Conservation (phyloP, 2,329 filamentous ascomycete species). For the Scytalidium lignicola region DNA sequence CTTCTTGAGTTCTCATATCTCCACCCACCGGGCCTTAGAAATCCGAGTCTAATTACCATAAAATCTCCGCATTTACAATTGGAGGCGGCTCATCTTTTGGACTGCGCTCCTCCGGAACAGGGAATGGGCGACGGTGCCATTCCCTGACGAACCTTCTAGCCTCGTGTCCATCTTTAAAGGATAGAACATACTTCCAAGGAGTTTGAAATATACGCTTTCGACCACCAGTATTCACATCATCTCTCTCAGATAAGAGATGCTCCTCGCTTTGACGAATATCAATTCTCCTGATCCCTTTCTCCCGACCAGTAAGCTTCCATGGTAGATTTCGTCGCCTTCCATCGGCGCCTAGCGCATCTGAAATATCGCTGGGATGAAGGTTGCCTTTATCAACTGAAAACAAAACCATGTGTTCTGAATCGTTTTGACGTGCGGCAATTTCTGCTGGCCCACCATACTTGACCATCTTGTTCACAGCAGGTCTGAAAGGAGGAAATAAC, state of each 20-base stretch:
- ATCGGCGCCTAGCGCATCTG: slow-evolving; percentile 19
- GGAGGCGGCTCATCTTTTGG: slow-evolving; percentile 31
- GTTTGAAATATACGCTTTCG: not conserved
- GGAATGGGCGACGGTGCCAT: slow-evolving; percentile 47
- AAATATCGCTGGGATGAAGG: slow-evolving; percentile 13
- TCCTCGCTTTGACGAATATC: not conserved
- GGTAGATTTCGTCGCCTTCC: slow-evolving; percentile 25
- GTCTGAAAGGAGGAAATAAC: slow-evolving; percentile 29
- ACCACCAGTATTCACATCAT: slow-evolving; percentile 1
- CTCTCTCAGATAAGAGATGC: not conserved
- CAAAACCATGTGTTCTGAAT: slow-evolving; percentile 22
- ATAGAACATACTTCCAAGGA: slow-evolving; percentile 22
- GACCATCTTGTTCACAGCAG: slow-evolving; percentile 28
- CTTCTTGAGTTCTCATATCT: not conserved
- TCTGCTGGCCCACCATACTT: slow-evolving; percentile 26
- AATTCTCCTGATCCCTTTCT: not conserved
- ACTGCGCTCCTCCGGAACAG: slow-evolving; percentile 22
- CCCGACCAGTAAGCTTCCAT: slow-evolving; percentile 22
- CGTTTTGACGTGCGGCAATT: slow-evolving; percentile 11
- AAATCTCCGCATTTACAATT: slow-evolving; percentile 39
- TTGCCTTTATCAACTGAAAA: slow-evolving; percentile 19
- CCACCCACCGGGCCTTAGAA: not conserved
- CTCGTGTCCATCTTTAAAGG: slow-evolving; percentile 25
- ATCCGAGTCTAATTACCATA: slow-evolving; percentile 35
- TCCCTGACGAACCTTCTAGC: slow-evolving; percentile 40